Conservation (phyloP, 306 rosid genomes). For the Cyamopsis tetragonoloba region DNA sequence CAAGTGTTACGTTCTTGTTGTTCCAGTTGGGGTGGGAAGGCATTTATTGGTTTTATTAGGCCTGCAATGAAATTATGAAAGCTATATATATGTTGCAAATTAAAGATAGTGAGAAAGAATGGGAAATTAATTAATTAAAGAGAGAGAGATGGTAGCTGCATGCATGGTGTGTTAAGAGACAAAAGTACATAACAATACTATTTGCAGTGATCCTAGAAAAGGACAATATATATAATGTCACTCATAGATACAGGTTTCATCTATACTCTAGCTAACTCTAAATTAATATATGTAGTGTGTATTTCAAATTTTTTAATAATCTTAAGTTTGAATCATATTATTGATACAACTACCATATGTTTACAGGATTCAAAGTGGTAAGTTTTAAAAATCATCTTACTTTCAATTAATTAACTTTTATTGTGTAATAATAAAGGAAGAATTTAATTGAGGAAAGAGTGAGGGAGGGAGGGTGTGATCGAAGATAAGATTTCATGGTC, state of each 20-base stretch:
- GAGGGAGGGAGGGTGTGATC: conserved; percentile 73
- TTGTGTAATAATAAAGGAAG: too few relatives aligned
- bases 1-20: too few relatives aligned
- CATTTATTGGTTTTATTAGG: neutral
- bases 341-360: too few relatives aligned
- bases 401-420: too few relatives aligned
- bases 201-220: conserved; percentile 59
- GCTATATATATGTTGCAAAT: neutral
- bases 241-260: conserved; percentile 31
- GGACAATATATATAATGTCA: conserved; percentile 69
- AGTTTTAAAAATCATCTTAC: too few relatives aligned
- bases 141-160: neutral
- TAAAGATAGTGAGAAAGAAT: too few relatives aligned
- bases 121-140: neutral
- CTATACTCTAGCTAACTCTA: neutral
- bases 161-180: conserved; percentile 34
- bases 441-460: too few relatives aligned
- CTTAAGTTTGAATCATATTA: too few relatives aligned
- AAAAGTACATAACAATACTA: conserved; percentile 28
- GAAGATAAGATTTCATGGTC: conserved; percentile 40
- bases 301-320: too few relatives aligned
- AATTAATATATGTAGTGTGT: neutral
- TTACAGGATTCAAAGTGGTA: too few relatives aligned
- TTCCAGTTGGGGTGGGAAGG: neutral
- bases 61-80: conserved; percentile 19